Base-by-base conservation (phyloP, 2,329 filamentous ascomycete species). In the Periconia digitata region DNA sequence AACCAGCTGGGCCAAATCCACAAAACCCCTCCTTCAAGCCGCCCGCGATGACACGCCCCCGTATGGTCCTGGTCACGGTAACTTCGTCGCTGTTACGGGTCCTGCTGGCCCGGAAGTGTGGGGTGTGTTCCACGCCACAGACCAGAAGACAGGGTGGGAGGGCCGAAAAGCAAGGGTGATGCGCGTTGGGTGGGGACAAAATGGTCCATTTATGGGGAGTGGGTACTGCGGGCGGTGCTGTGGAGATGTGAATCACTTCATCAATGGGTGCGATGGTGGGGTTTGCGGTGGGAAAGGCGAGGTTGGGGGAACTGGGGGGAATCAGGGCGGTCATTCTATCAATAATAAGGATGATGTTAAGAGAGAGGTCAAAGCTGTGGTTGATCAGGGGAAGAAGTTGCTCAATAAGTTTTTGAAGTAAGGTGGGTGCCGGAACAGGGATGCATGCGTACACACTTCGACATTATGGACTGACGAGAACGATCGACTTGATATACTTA, bases 1-100 rank as follows among this genome's bases (percentile, higher is more conserved):
- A 0, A 36, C 29, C 0, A 66, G 61, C 0, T 78, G 75, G 75
- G 53, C 54, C 13, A 78, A 78, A 54, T 64, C 63, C 1, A 56
- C 57, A 8, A 47, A 50, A 8, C 74, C 75, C 5, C 56, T 78
- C 23, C 63, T 78, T 2, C 61, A 71, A 47, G 68, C 69, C 2
- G 55, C 52, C 7, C 53, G 56, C 18, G 62, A 69, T 29, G 64
- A 69, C 6, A 62, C 51, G 3, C 68, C 73, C 2, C 75, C 75
- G 0, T 77, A 71, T 50, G 75, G 75, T 1, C 75, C 75, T 0
- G 75, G 75, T 0, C 75, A 77, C 50, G 75, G 75, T 12, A 72
- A 69, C 47, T 77, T 77, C 47, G 62, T 78, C 16, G 59, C 67
- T 12, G 60, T 74, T 8, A 63, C 58, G 23, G 64, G 63, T 0